A percentile compares a stretch with the other conserved stretches of the same genome.
Evolutionary conservation across 2,329 filamentous ascomycete species (phyloP).

Genomic region (Fonsecaea nubica): DNA sequence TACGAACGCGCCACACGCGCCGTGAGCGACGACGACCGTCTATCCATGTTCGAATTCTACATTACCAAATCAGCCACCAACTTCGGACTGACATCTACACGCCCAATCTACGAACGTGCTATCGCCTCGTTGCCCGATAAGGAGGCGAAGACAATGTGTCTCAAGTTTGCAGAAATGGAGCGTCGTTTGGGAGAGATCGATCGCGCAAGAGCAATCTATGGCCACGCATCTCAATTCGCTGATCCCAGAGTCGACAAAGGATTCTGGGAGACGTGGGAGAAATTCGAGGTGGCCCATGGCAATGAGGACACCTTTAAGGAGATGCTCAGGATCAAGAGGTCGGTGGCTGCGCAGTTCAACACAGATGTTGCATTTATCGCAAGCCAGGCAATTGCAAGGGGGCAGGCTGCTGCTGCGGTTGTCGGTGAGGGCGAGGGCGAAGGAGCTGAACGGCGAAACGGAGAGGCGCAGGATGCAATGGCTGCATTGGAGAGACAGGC

Average conservation of each 20-base stretch:
- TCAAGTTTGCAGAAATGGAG: slow-evolving; percentile 98
- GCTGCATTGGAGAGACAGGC: slow-evolving; percentile 85
- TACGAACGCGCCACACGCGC: slow-evolving; percentile 96
- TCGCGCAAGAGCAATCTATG: slow-evolving; percentile 91
- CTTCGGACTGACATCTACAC: slow-evolving; percentile 92
- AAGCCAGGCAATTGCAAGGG: slow-evolving; percentile 86
- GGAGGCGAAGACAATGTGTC: slow-evolving; percentile 96
- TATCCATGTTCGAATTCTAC: slow-evolving; percentile 99
- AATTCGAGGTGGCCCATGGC: slow-evolving; percentile 95
- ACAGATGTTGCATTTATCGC: slow-evolving; percentile 99
- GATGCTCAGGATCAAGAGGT: slow-evolving; percentile 96
- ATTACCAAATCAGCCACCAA: slow-evolving; percentile 98
- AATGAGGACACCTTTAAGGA: slow-evolving; percentile 99
- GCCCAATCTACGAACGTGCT: slow-evolving; percentile 94
- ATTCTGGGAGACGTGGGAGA: slow-evolving; percentile 97
- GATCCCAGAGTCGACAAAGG: slow-evolving; percentile 87
- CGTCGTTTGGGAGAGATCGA: slow-evolving; percentile 90
- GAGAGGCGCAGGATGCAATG: slow-evolving; percentile 72
- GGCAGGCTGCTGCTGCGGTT: slow-evolving; percentile 59
- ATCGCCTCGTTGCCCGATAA: slow-evolving; percentile 91
- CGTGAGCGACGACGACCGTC: slow-evolving; percentile 90
- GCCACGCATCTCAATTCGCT: slow-evolving; percentile 95
- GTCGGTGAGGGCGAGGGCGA: slow-evolving; percentile 52
- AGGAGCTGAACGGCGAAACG: slow-evolving; percentile 49
- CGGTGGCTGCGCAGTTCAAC: slow-evolving; percentile 96